Evolutionary conservation across 352 stramenopile species (phyloP), one percentile per base, ranked within the genome.

Genomic region (Phytopythium vexans): DNA sequence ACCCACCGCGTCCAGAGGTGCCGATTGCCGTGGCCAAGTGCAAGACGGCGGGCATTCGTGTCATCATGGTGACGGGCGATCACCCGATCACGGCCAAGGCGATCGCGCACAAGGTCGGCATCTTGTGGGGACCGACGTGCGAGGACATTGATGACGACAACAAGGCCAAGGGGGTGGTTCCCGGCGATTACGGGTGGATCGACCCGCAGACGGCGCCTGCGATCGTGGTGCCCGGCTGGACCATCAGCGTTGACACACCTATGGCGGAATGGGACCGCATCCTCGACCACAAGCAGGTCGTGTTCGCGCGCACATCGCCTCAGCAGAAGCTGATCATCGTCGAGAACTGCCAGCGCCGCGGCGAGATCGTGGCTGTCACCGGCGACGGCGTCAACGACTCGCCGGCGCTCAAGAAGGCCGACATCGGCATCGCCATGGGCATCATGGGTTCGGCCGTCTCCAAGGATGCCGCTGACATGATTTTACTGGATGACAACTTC

Each of bases 391-490:
- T 99, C 6, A 99, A 99, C 62, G 96, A 99, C 67, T 94, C 96
- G 9, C 96, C 97, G 33, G 96, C 96, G 6, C 66, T 99, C 6
- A 98, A 98, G 65, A 90, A 97, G 65, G 96, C 96, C 6, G 94
- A 99, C 61, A 98, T 99, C 74, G 97, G 97, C 71, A 96, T 99
- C 58, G 96, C 97, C 3, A 99, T 99, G 96, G 97, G 96, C 56
- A 97, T 97, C 56, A 97, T 94, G 72, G 97, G 97, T 55, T 98
- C 95, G 32, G 94, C 96, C 52, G 97, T 99, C 6, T 95, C 95
- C 36, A 97, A 97, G 59, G 82, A 97, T 60, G 91, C 92, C 15
- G 92, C 95, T n/a, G 89, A 99, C 52, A 97, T 98, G 89, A 97
- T 98, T 62, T 60, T 99, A 9, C 68, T 98, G 27, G 88, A 99